Base-by-base conservation (phyloP, 2,329 filamentous ascomycete genomes). In the Tolypocladium amazonense region DNA sequence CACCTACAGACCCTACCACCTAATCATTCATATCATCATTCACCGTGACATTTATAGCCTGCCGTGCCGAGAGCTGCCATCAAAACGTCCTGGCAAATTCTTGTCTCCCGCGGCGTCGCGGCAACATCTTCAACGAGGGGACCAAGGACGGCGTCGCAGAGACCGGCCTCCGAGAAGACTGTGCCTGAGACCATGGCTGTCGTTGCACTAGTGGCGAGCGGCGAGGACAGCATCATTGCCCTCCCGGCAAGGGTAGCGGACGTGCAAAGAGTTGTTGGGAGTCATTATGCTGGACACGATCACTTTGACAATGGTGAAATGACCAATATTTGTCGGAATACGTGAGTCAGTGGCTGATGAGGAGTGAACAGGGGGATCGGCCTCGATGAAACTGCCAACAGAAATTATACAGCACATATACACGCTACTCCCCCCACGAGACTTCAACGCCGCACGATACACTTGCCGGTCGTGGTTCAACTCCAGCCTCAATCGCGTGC, bases 401-500 rank as follows among this genome's bases (percentile, higher is more conserved):
- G 76, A 78, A 61, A 73, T 75, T 8, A 55, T 76, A 1, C 70
- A 74, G 23, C 65, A 73, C 7, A 69, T 78, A 14, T 75, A 72
- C 60, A 53, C 45, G 15, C 61, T 68, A 9, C 68, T 78, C 6
- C 54, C 62, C 4, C 75, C 74, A 0, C 54, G 59, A 12, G 75
- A 77, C 64, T 88, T 87, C 68, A 81, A 88, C 65, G 76, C 81
- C 58, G 83, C 84, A 20, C 78, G 85, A 23, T 80, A 82, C 62
- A 79, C 79, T 23, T 88, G 84, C 66, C 78, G 79, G 54, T 70
- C 72, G 41, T 88, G 83, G 86, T 83, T 86, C 73, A 70, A 77
- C 43, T 78, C 77, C 27, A 82, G 83, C 56, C 68, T 88, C n/a
- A 73, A 85, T 56, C 70, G 71, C 50, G 70, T 65, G 2, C 64